Base-by-base conservation (phyloP, 108 stramenopile genomes). In the Nitzschia sp. region DNA sequence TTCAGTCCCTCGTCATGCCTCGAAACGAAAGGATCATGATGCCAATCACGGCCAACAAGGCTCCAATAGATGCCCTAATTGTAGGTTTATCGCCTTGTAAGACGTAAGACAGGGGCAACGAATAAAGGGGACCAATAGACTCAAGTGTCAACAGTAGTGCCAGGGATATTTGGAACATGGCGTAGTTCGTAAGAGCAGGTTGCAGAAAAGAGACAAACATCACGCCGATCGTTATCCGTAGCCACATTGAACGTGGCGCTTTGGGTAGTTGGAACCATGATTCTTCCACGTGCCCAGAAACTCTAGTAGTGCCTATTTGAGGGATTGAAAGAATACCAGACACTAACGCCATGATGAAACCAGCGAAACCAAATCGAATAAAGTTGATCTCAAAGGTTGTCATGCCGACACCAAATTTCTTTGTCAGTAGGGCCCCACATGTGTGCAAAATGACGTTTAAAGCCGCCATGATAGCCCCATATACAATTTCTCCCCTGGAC, bases 361-460 rank as follows among this genome's bases (percentile, higher is more conserved):
- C 88, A 4, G 95, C 85, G 73, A 85, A 91, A 2, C 95, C 95
- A 79, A 96, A 96, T 28, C 95, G 89, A 45, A 96, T 76, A 33
- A 94, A 54, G 31, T 86, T 90, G 45, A 96, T 93, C 54, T 88
- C 77, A 86, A 85, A 93, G 16, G 91, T 87, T 19, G 89, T 85
- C 78, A 93, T 79, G 0, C 63, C 73, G 1, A 55, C 66, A 1
- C 92, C 92, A 71, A 86, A 72, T 63, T 85, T 54, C 66, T 93
- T 93, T 29, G 91, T 94, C 50, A 92, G 61, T n/a, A 87, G 34
- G 1, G 87, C 74, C 21, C 92, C 95, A 33, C 73, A 67, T 21
- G 90, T 83, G 69, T 96, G 86, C 15, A 92, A 69, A 2, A 91
- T 58, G 0, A 94, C 90, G 77, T 96, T 96, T 15, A 79, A 11